Evolutionary conservation across 192 early-diverging fungal genomes (phyloP), one percentile per base, ranked within the genome.

Genomic region (Dissophora ornata): DNA sequence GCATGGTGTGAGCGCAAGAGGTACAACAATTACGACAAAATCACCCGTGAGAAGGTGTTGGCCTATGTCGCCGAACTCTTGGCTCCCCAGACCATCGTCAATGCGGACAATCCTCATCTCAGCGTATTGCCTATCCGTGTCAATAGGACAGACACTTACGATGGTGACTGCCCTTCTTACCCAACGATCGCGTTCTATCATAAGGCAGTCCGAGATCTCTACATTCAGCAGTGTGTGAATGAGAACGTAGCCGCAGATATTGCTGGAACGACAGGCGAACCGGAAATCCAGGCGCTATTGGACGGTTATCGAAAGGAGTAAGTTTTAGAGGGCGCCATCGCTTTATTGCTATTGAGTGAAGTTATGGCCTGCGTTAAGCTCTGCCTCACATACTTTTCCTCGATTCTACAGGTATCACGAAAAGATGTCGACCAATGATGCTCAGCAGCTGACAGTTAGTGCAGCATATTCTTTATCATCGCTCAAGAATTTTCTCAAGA

Each of bases 1-100:
- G 44, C 15, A n/a, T 60, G 57, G 57, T 60, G 57, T 44, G 22
- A 45, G 26, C 57, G 57, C 28, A 60, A 47, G 40, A 60, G 16
- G 29, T 60, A 60, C 30, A 18, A 24, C 8, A 44, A 60, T 18
- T 22, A 3, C 2, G 25, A 47, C n/a, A 5, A 8, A 25, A 28
- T 60, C 13, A 60, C 42, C 15, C 13, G 45, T 5, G 40, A 60
- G 4, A 60, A 60, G 30, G 42, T 60, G 4, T 2, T 60, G 15
- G 28, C 45, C 1, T 60, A 47, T 32, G 24, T 60, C 3, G 16
- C 0, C 2, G 57, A 60, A 26, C 57, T 60, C 18, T 26, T 60
- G 26, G 57, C 57, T 11, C 12, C 11, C 9, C n/a, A 60, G 32
- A 32, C 30, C 3, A 18, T 47, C 15, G 26, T 33, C 15, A 21